Percentiles rank a stretch among this genome's conserved stretches.
phyloP scores from a whole-genome alignment of 352 stramenopile genomes.

The Pythium chondricola region DNA sequence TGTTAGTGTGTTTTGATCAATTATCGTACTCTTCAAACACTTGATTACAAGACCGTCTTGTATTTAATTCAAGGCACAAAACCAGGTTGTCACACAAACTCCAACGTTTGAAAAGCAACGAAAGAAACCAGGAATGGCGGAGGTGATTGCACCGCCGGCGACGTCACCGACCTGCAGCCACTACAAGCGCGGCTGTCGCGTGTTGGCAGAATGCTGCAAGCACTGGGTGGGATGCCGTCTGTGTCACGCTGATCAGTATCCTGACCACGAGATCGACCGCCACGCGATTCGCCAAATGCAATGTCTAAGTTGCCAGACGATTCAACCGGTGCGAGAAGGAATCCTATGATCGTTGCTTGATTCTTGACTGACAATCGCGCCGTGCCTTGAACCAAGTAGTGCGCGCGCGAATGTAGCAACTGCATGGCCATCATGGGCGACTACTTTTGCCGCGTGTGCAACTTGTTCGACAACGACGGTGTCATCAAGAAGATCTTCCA shows the following conservation, averaged over 20 bases:
- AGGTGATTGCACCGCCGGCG: neutral
- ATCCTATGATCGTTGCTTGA: neutral
- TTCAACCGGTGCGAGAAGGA: constrained; percentile 40
- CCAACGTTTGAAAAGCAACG: too few relatives aligned
- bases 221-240: constrained; percentile 69
- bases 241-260: constrained; percentile 54
- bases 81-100: too few relatives aligned
- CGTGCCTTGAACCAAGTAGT: constrained; percentile 20
- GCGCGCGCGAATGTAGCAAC: constrained; percentile 37
- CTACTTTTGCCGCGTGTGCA: constrained; percentile 69
- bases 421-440: constrained; percentile 42
- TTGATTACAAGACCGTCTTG: too few relatives aligned
- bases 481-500: constrained; percentile 64
- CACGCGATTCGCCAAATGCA: constrained; percentile 66
- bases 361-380: neutral
- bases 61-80: too few relatives aligned
- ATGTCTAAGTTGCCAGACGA: constrained; percentile 49
- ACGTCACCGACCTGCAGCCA: constrained; percentile 32
- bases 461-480: constrained; percentile 67
- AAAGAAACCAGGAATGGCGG: too few relatives aligned
- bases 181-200: constrained; percentile 59
- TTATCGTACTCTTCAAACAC: too few relatives aligned
- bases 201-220: constrained; percentile 67
- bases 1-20: too few relatives aligned
- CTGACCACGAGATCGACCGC: constrained; percentile 69